Evolutionary conservation across 1,284 basidiomycete genomes (phyloP).

Genomic region (Boletus smithii): DNA sequence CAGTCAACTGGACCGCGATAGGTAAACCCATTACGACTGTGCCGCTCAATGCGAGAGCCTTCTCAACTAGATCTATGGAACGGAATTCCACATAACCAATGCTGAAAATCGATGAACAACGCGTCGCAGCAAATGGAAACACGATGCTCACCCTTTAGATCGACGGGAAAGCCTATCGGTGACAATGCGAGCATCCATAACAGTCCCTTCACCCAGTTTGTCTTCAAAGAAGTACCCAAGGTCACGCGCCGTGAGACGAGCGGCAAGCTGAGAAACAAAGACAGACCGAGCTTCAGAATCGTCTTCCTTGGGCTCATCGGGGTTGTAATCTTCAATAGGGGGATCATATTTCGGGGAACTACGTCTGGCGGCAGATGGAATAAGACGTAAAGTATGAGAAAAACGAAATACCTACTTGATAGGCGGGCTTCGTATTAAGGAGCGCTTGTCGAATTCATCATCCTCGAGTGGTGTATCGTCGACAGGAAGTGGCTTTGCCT

Average conservation of each 20-base stretch:
- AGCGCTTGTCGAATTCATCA: slow-evolving; percentile 29
- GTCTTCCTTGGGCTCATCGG: slow-evolving; percentile 77
- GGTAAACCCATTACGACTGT: slow-evolving; percentile 97
- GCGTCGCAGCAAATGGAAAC: slow-evolving; percentile 8
- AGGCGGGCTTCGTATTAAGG: slow-evolving; percentile 39
- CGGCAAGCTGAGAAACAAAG: slow-evolving; percentile 97
- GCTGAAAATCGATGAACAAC: slow-evolving; percentile 33
- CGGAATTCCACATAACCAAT: slow-evolving; percentile 98
- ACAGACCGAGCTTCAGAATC: slow-evolving; percentile 96
- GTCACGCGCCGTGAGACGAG: slow-evolving; percentile 91
- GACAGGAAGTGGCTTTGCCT: slow-evolving; percentile 26
- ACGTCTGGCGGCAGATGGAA: slow-evolving; percentile 42
- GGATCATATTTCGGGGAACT: slow-evolving; percentile 72
- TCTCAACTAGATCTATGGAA: slow-evolving; percentile 84
- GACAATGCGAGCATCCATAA: slow-evolving; percentile 93
- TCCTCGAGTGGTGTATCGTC: slow-evolving; percentile 35
- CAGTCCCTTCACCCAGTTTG: slow-evolving; percentile 86
- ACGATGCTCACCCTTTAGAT: slow-evolving; percentile 80
- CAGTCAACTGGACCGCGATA: slow-evolving; percentile 93
- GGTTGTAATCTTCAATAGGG: slow-evolving; percentile 61
- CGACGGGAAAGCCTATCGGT: slow-evolving; percentile 90
- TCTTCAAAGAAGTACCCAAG: slow-evolving; percentile 99
- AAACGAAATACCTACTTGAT: slow-evolving; percentile 37
- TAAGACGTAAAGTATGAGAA: slow-evolving; percentile 12
- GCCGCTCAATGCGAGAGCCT: slow-evolving; percentile 85